A percentile compares a stretch with the other conserved stretches of the same genome.
phyloP scores from a whole-genome alignment of 306 rosid species.

The Prunus mongolica region DNA sequence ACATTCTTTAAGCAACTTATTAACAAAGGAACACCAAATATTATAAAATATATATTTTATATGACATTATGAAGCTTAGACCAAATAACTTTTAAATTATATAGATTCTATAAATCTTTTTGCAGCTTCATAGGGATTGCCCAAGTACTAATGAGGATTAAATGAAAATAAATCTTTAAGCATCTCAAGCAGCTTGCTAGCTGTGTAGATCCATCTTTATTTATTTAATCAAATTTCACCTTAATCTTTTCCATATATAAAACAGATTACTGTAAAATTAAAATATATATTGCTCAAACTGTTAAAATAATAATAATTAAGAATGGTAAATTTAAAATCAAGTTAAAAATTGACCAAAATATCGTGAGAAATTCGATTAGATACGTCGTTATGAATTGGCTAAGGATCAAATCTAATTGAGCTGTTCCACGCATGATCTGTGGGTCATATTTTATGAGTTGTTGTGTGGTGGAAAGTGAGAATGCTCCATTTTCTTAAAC shows the following conservation, averaged over 20 bases:
- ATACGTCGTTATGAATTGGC: constrained; percentile 12
- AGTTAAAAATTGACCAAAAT: constrained; percentile 2
- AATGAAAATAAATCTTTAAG: background rate
- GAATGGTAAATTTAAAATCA: no score
- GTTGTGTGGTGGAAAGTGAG: constrained; percentile 75
- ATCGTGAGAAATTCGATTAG: constrained; percentile 16
- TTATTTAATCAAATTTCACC: background rate
- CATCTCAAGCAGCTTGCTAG: constrained; percentile 5
- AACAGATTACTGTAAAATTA: background rate
- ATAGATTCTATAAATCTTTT: constrained; percentile 17
- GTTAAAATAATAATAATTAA: background rate
- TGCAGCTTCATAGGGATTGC: constrained; percentile 28
- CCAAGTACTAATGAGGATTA: background rate
- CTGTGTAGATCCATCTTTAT: background rate
- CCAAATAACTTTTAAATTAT: constrained; percentile 27
- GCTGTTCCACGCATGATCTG: constrained; percentile 80
- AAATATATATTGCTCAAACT: background rate
- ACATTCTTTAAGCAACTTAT: constrained; percentile 30
- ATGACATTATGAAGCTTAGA: constrained; percentile 3
- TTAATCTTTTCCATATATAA: background rate
- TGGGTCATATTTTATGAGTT: constrained; percentile 84
- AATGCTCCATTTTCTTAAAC: constrained; percentile 56
- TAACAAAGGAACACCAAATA: constrained; percentile 23
- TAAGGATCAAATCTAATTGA: constrained; percentile 60
- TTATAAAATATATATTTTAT: background rate